A percentile compares a stretch with the other conserved stretches of the same genome.
Evolutionary conservation across 345 rosid species (phyloP).

Genomic region (Citrus sp.): DNA sequence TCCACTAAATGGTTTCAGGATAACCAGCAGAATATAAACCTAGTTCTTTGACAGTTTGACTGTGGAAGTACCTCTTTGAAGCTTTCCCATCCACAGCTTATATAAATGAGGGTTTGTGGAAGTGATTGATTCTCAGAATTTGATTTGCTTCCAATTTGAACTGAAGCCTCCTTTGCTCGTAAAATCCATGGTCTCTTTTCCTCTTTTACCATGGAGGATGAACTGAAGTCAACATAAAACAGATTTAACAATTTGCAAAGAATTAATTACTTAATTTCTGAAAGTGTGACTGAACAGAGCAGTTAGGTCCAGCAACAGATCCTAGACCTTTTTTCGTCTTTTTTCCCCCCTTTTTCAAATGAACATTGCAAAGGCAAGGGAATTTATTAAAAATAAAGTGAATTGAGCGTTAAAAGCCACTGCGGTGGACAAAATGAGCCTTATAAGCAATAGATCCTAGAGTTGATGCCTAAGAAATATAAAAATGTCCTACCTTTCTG

Average conservation of each 20-base stretch:
- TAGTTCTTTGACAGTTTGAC: slow-evolving; percentile 3
- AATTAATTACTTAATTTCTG: neutral
- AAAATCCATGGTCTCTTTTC: slow-evolving; percentile 97
- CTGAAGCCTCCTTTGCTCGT: slow-evolving; percentile 74
- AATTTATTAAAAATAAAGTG: no score
- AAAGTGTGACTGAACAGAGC: neutral
- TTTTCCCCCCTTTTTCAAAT: no score
- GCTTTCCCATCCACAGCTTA: slow-evolving; percentile 98
- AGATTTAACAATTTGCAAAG: neutral
- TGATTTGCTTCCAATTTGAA: slow-evolving; percentile 55
- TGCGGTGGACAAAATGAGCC: no score
- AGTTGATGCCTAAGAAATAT: neutral
- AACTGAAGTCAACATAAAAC: slow-evolving; percentile 32
- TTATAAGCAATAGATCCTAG: neutral
- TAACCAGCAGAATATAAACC: slow-evolving; percentile 5
- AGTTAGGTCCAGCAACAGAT: neutral
- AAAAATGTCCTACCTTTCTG: slow-evolving; percentile 45
- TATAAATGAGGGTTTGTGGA: slow-evolving; percentile 85
- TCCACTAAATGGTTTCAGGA: neutral
- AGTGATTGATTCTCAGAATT: slow-evolving; percentile 37
- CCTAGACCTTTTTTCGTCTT: neutral
- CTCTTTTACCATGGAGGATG: slow-evolving; percentile 47
- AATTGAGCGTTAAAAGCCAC: no score
- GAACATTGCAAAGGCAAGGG: no score
- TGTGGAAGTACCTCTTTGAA: slow-evolving; percentile 68